Conservation (phyloP, 345 rosid genomes). For the Bretschneidera sinensis region DNA sequence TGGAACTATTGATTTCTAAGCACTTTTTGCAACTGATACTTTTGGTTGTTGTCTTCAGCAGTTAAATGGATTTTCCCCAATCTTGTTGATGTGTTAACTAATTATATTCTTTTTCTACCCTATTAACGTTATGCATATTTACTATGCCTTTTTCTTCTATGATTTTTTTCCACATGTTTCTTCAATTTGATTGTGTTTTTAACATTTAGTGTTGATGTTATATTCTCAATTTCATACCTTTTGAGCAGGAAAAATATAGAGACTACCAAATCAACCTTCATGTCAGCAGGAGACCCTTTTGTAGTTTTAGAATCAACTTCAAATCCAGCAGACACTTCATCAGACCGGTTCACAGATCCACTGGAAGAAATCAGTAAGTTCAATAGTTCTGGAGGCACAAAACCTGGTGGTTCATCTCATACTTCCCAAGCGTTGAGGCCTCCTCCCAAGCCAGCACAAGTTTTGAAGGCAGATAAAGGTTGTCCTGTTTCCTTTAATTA, state of each 20-base stretch:
- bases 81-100: too few relatives aligned
- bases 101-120: too few relatives aligned
- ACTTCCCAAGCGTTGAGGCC: slow-evolving; percentile 43
- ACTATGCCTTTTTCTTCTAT: background rate
- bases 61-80: too few relatives aligned
- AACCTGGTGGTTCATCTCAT: slow-evolving; percentile 26
- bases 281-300: slow-evolving; percentile 53
- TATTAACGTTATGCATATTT: background rate
- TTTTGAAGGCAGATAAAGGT: slow-evolving; percentile 53
- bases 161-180: background rate
- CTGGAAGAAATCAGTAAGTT: slow-evolving; percentile 50
- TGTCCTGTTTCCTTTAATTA: slow-evolving; percentile 17
- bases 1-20: too few relatives aligned
- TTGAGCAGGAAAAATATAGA: slow-evolving; percentile 22
- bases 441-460: slow-evolving; percentile 64
- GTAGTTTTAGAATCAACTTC: slow-evolving; percentile 55
- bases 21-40: too few relatives aligned
- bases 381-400: slow-evolving; percentile 32
- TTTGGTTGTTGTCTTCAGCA: too few relatives aligned
- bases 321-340: slow-evolving; percentile 30
- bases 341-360: slow-evolving; percentile 39
- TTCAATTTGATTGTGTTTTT: background rate
- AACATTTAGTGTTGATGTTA: background rate
- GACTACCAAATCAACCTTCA: slow-evolving; percentile 30
- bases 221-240: background rate